phyloP scores from a whole-genome alignment of 805 yeast genomes.

The Candida methanosorbosa region DNA sequence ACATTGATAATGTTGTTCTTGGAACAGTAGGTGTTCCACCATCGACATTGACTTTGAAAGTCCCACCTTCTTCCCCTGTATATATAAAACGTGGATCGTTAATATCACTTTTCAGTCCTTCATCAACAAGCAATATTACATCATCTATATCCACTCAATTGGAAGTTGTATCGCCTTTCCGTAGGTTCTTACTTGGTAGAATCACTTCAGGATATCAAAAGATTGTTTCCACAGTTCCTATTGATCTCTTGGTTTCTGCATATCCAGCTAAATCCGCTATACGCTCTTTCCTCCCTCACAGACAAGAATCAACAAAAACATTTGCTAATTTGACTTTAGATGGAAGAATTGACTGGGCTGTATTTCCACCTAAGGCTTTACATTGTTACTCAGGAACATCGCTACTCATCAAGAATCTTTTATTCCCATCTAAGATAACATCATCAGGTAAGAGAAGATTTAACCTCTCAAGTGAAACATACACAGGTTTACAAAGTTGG shows the following conservation, averaged over 20 bases:
- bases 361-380: slow-evolving; percentile 37
- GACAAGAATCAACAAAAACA: slow-evolving; percentile 21
- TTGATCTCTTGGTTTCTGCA: slow-evolving; percentile 35
- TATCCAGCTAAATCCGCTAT: slow-evolving; percentile 6
- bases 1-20: slow-evolving; percentile 19
- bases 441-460: slow-evolving; percentile 21
- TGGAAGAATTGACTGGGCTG: slow-evolving; percentile 57
- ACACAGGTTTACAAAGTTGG: slow-evolving; percentile 34
- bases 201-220: slow-evolving; percentile 37
- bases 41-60: slow-evolving; percentile 36
- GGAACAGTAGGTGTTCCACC: slow-evolving; percentile 40
- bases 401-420: slow-evolving; percentile 28
- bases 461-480: slow-evolving; percentile 13
- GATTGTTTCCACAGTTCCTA: slow-evolving; percentile 38
- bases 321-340: slow-evolving; percentile 40
- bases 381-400: slow-evolving; percentile 49
- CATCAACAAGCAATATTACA: slow-evolving; percentile 12
- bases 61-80: slow-evolving; percentile 55
- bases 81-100: slow-evolving; percentile 40
- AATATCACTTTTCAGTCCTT: slow-evolving; percentile 32
- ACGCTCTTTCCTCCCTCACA: background rate
- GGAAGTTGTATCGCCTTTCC: slow-evolving; percentile 29
- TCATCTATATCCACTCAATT: slow-evolving; percentile 18
- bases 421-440: slow-evolving; percentile 32
- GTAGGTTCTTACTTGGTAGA: slow-evolving; percentile 35